Conservation (phyloP, 2,329 filamentous ascomycete genomes). For the Xylariomycetidae sp. region DNA sequence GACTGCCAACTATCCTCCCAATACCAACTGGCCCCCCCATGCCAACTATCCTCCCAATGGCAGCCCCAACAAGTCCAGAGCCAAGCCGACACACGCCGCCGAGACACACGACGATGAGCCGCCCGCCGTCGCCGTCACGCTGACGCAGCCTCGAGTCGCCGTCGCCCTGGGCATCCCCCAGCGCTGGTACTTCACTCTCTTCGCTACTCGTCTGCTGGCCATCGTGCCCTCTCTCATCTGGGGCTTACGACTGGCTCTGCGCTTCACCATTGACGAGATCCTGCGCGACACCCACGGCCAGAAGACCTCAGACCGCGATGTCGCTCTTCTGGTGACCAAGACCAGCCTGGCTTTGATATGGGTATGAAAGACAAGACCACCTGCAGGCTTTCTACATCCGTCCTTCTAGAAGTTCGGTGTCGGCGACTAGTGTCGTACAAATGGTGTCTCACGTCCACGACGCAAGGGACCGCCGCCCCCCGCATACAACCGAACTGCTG, state of each 20-base stretch:
- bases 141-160: conserved; percentile 71
- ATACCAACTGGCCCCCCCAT: too few species aligned
- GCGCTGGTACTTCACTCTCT: conserved; percentile 67
- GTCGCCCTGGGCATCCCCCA: conserved; percentile 69
- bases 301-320: conserved; percentile 34
- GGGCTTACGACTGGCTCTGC: conserved; percentile 63
- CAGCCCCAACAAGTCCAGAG: too few species aligned
- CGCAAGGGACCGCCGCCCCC: too few species aligned
- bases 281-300: conserved; percentile 26
- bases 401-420: neutral
- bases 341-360: conserved; percentile 67
- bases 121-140: conserved; percentile 27
- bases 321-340: conserved; percentile 56
- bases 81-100: too few species aligned
- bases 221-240: conserved; percentile 66
- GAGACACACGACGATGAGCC: too few species aligned
- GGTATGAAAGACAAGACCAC: conserved; percentile 39
- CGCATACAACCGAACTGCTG: too few species aligned
- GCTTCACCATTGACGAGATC: conserved; percentile 60
- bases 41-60: too few species aligned
- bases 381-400: too few species aligned
- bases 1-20: too few species aligned
- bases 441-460: too few species aligned
- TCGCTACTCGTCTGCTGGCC: conserved; percentile 66
- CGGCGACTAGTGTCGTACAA: too few species aligned